These are phyloP conservation scores for Russula sp. DNA, from an alignment of 768 basidiomycete species.

Conservation along the genomic window DNA sequence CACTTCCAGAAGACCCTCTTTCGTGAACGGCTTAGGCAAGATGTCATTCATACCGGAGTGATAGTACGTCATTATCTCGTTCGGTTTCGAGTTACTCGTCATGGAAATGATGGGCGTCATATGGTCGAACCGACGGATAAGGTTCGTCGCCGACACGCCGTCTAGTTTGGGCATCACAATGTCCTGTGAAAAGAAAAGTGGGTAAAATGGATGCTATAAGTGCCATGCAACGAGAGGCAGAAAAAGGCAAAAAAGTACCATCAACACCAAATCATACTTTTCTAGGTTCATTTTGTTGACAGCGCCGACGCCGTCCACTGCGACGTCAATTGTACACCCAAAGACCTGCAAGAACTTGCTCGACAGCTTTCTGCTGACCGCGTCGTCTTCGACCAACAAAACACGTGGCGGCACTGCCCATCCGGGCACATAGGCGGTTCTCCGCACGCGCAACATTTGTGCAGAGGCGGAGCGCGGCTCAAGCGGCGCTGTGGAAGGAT, in stretches of 20 bases:
- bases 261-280: slow-evolving; percentile 92
- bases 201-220: slow-evolving; percentile 4
- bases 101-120: slow-evolving; percentile 98
- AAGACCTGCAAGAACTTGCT: slow-evolving; percentile 94
- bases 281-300: slow-evolving; percentile 95
- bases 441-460: slow-evolving; percentile 57
- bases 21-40: slow-evolving; percentile 95
- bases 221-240: background rate
- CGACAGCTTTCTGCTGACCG: slow-evolving; percentile 78
- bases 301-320: slow-evolving; percentile 86
- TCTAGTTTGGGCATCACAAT: slow-evolving; percentile 92
- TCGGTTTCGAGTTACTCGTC: slow-evolving; percentile 92
- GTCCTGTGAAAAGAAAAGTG: slow-evolving; percentile 44
- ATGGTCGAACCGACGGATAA: slow-evolving; percentile 92
- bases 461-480: slow-evolving; percentile 21
- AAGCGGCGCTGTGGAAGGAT: slow-evolving; percentile 17
- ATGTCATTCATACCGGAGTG: slow-evolving; percentile 95
- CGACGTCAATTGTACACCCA: slow-evolving; percentile 91
- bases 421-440: slow-evolving; percentile 77
- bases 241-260: slow-evolving; percentile 44
- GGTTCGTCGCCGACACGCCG: slow-evolving; percentile 82
- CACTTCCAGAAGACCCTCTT: slow-evolving; percentile 83
- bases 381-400: slow-evolving; percentile 91
- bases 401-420: slow-evolving; percentile 92
- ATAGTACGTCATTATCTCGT: slow-evolving; percentile 88